Conservation (phyloP, 2,329 filamentous ascomycete species). For the Rhexocercosporidium sp. region DNA sequence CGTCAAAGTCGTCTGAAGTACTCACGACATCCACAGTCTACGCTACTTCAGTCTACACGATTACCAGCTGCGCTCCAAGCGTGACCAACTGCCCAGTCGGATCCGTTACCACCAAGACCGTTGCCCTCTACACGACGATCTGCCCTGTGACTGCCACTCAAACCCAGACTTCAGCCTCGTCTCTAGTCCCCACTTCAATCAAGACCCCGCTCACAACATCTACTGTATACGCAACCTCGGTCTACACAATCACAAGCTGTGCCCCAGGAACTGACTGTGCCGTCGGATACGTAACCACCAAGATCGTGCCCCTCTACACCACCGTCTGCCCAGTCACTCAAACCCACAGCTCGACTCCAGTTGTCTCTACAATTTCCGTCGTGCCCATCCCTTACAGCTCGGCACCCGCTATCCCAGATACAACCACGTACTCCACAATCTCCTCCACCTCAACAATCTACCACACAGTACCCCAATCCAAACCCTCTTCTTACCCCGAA, state of each 20-base stretch:
- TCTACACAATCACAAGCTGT: conserved; percentile 5
- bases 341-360: background rate
- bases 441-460: background rate
- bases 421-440: background rate
- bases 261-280: background rate
- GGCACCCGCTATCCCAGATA: conserved; percentile 1
- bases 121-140: conserved; percentile 8
- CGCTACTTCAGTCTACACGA: conserved; percentile 3
- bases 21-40: conserved; percentile 10
- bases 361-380: background rate
- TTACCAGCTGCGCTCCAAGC: conserved; percentile 6
- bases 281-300: background rate
- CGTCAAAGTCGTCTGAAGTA: background rate
- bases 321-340: conserved; percentile 10
- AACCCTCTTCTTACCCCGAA: background rate
- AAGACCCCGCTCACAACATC: background rate
- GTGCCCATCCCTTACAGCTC: conserved; percentile 2
- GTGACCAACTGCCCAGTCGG: conserved; percentile 11
- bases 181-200: background rate
- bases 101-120: conserved; percentile 10
- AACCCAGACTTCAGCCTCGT: background rate
- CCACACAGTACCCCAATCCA: background rate
- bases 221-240: conserved; percentile 1
- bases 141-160: conserved; percentile 9
- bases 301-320: conserved; percentile 10